phyloP scores from a whole-genome alignment of 441 rosid species.

The Dalechampia spathulata region DNA sequence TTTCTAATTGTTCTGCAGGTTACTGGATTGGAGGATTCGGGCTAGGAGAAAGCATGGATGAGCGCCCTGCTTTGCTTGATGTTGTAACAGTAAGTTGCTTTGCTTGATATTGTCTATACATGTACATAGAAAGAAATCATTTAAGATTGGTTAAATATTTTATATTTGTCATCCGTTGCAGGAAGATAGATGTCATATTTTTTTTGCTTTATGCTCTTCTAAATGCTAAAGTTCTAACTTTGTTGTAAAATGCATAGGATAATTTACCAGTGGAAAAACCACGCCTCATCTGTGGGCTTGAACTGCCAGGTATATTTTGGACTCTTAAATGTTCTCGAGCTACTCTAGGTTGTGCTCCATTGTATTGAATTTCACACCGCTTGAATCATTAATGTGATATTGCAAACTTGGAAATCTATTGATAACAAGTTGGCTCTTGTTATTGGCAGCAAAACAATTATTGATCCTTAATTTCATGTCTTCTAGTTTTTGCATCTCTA shows the following conservation, averaged over 20 bases:
- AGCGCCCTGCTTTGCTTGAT: slow-evolving; percentile 50
- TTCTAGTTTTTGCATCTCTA: too few species aligned
- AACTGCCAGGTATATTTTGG: slow-evolving; percentile 49
- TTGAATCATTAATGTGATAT: background rate
- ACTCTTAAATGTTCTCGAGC: background rate
- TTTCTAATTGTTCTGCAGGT: slow-evolving; percentile 43
- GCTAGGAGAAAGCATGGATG: slow-evolving; percentile 67
- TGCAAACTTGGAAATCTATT: background rate
- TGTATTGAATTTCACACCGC: background rate
- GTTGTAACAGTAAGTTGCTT: slow-evolving; percentile 45
- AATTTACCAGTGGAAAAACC: slow-evolving; percentile 51
- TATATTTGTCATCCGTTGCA: too few species aligned
- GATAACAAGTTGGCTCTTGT: background rate
- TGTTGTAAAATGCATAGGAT: slow-evolving; percentile 32
- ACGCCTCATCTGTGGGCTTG: slow-evolving; percentile 56
- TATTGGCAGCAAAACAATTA: background rate
- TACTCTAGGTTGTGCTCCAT: background rate
- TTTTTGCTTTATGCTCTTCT: background rate
- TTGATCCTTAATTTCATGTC: background rate
- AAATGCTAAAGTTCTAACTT: background rate
- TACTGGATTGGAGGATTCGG: slow-evolving; percentile 86
- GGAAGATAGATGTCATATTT: too few species aligned
- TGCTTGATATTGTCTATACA: too few species aligned
- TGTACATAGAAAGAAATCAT: too few species aligned
- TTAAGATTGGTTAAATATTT: too few species aligned